A percentile compares a stretch with the other conserved stretches of the same genome.
phyloP scores from a whole-genome alignment of 2,329 filamentous ascomycete species.

The Aspergillus arachidicola region DNA sequence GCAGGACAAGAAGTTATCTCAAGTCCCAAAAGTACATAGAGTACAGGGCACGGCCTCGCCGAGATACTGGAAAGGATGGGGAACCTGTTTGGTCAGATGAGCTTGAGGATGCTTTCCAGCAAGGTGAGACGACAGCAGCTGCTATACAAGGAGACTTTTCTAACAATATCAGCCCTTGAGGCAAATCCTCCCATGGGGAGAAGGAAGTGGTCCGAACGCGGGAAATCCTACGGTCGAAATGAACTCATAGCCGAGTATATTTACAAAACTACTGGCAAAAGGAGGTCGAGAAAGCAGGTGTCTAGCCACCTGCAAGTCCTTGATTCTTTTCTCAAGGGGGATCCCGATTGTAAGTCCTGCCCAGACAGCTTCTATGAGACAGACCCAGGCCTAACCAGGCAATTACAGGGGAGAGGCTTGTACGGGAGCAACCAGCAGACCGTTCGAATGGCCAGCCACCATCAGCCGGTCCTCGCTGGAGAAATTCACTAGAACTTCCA shows the following conservation, averaged over 20 bases:
- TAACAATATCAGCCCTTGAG: constrained; percentile 48
- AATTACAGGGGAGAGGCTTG: constrained; percentile 40
- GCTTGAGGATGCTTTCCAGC: constrained; percentile 52
- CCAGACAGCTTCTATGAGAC: background rate
- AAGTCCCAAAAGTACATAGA: constrained; percentile 48
- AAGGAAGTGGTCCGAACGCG: constrained; percentile 54
- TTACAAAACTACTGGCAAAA: constrained; percentile 55
- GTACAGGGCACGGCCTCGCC: constrained; percentile 46
- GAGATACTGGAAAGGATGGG: constrained; percentile 46
- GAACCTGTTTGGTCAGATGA: constrained; percentile 50
- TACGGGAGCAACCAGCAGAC: constrained; percentile 38
- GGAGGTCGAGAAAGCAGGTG: constrained; percentile 60
- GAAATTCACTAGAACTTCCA: constrained; percentile 35
- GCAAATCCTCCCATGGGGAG: constrained; percentile 62
- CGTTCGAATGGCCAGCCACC: constrained; percentile 37
- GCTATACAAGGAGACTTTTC: constrained; percentile 5
- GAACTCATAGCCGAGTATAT: constrained; percentile 65
- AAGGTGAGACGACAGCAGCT: constrained; percentile 36
- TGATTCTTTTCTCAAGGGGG: constrained; percentile 56
- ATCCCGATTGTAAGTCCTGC: constrained; percentile 52
- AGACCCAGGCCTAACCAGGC: constrained; percentile 5
- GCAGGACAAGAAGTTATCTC: constrained; percentile 38
- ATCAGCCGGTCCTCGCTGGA: constrained; percentile 35
- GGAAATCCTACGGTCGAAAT: constrained; percentile 61
- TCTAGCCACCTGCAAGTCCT: constrained; percentile 67